Base-by-base conservation (phyloP, 2,329 filamentous ascomycete species). In the Cladosporium sp. region DNA sequence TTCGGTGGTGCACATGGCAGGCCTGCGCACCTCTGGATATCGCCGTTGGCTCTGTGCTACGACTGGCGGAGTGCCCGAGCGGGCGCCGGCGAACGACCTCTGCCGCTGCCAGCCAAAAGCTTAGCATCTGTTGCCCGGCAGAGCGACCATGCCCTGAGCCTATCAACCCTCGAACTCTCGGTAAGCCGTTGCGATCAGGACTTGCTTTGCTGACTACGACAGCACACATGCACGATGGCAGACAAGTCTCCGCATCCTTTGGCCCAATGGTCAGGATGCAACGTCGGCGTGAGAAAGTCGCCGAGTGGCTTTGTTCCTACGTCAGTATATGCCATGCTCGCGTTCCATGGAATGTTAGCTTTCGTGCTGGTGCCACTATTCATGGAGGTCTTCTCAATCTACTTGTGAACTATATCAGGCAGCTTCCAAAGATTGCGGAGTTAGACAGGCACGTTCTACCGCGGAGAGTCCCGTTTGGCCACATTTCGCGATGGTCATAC, bases 31-130 rank as follows among this genome's bases (percentile, higher is more conserved):
- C n/a, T n/a, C 28, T 49, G 58, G 60, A 56, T 32, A 63, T 63
- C 60, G 60, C 60, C 60, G 60, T 34, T 16, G 32, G 34, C 34
- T 28, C 34, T 28, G 34, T 56, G 34, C 32, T 46, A 56, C 60
- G 60, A 53, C 49, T 54, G 60, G 34, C 60, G 60, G 60, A 39
- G 60, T 53, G 60, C 30, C 60, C 60, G 60, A 39, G 48, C 56
- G 36, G 30, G 34, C 32, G 53, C 53, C 53, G 30, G 30, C 51
- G 26, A 21, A 56, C 51, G 28, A 18, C n/a, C 25, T 34, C 23
- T 49, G 16, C 25, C 28, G 43, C 58, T 21, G 43, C 43, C 43
- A 60, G 18, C 39, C 28, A 16, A 61, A 61, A 51, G 58, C 58
- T 61, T 61, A 61, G 58, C 58, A 32, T 21, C 28, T 46, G 28